These are phyloP conservation scores for Thelonectria blattea DNA, from an alignment of 2,329 filamentous ascomycete genomes.

Conservation along the genomic window DNA sequence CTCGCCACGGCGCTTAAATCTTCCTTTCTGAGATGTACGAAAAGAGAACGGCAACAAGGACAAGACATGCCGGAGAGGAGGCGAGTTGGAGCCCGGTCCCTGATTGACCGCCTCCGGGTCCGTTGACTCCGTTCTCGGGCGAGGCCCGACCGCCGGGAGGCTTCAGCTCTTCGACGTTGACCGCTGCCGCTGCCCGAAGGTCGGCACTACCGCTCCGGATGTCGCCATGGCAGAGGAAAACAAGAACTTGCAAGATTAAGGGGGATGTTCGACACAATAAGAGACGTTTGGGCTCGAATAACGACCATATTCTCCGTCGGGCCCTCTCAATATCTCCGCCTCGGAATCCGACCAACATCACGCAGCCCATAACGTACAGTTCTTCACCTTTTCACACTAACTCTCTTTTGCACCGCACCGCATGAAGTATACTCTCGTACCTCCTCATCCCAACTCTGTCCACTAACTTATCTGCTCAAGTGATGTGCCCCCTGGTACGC, in stretches of 20 bases:
- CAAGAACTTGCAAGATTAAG: background rate
- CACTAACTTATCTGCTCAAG: slow-evolving; percentile 1
- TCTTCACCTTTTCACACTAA: background rate
- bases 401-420: background rate
- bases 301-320: slow-evolving; percentile 1
- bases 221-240: background rate
- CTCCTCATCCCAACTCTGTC: background rate
- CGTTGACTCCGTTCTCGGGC: slow-evolving; percentile 3
- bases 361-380: background rate
- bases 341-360: slow-evolving; percentile 1
- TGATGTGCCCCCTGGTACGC: background rate
- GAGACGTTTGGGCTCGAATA: no score
- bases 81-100: slow-evolving; percentile 10
- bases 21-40: background rate
- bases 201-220: slow-evolving; percentile 12
- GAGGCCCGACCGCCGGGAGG: slow-evolving; percentile 9
- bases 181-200: slow-evolving; percentile 16
- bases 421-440: background rate
- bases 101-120: slow-evolving; percentile 12
- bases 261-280: no score
- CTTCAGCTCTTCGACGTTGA: background rate
- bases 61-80: background rate
- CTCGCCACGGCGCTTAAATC: background rate
- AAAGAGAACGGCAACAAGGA: no score
- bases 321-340: background rate